Evolutionary conservation across 495 filamentous ascomycete genomes (phyloP).

Genomic region (Tuber calosporum): DNA sequence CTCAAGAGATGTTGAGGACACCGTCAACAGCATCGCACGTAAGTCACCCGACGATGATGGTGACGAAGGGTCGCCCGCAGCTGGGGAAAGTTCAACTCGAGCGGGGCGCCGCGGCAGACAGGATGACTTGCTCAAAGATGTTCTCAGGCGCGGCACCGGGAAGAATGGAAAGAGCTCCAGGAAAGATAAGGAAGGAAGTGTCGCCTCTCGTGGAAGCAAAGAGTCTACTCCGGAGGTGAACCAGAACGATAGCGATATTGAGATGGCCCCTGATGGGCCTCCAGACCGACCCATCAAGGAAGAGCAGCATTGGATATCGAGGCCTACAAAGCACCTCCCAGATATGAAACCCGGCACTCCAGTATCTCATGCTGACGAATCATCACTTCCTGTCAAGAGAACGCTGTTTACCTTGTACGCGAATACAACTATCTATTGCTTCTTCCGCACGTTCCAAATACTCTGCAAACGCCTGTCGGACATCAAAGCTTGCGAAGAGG

Average conservation of each 20-base stretch:
- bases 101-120: slow-evolving; percentile 28
- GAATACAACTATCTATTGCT: slow-evolving; percentile 82
- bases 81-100: slow-evolving; percentile 32
- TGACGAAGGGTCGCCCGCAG: slow-evolving; percentile 49
- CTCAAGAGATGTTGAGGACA: slow-evolving; percentile 64
- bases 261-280: slow-evolving; percentile 49
- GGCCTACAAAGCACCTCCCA: slow-evolving; percentile 45
- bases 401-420: slow-evolving; percentile 76
- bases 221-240: slow-evolving; percentile 77
- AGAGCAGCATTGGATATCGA: slow-evolving; percentile 52
- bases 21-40: slow-evolving; percentile 62
- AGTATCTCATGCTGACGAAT: slow-evolving; percentile 57
- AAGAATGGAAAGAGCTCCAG: slow-evolving; percentile 56
- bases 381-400: slow-evolving; percentile 73
- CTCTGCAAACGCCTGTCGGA: slow-evolving; percentile 74
- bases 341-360: slow-evolving; percentile 42
- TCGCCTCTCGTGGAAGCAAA: slow-evolving; percentile 57
- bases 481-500: slow-evolving; percentile 68
- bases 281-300: slow-evolving; percentile 48
- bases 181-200: slow-evolving; percentile 65
- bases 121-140: slow-evolving; percentile 65
- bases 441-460: slow-evolving; percentile 84
- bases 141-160: slow-evolving; percentile 67
- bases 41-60: slow-evolving; percentile 61
- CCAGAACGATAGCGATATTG: slow-evolving; percentile 62